These are phyloP conservation scores for Hordeum vulgare DNA, from an alignment of 176 grass and related monocot genomes.

Conservation along the genomic window DNA sequence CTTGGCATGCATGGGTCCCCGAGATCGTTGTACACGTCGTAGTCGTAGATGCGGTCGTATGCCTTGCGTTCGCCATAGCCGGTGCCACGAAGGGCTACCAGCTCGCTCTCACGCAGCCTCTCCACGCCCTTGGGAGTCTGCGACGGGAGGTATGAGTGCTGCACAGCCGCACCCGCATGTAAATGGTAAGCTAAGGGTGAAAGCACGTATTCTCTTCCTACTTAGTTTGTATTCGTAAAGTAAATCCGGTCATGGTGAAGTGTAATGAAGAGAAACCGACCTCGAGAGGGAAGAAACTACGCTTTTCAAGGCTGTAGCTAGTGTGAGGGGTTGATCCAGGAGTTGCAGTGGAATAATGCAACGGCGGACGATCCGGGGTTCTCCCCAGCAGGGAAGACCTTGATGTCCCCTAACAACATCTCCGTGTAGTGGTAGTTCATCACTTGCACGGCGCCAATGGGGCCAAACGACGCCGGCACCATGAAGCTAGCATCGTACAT, in stretches of 20 bases:
- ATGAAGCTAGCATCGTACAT: constrained; percentile 32
- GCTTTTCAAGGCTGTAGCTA: neutral
- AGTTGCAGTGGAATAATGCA: constrained; percentile 24
- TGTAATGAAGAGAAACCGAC: neutral
- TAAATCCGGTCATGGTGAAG: no score
- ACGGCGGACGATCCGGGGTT: neutral
- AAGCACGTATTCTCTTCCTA: no score
- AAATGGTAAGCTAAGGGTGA: no score
- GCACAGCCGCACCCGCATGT: neutral
- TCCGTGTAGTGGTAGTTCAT: constrained; percentile 46
- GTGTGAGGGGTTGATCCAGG: constrained; percentile 43
- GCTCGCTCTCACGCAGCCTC: constrained; percentile 33
- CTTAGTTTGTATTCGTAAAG: no score
- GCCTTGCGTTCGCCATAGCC: constrained; percentile 23
- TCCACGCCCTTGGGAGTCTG: constrained; percentile 44
- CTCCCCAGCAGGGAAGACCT: neutral
- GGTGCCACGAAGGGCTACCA: constrained; percentile 26
- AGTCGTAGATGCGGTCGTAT: constrained; percentile 45
- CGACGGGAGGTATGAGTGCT: constrained; percentile 71
- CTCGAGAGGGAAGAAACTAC: constrained; percentile 40
- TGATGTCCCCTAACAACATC: constrained; percentile 47
- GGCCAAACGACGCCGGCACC: constrained; percentile 27
- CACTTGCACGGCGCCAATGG: constrained; percentile 36
- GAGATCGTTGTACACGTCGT: constrained; percentile 64
- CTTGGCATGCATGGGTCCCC: constrained; percentile 35